Evolutionary conservation across 2,329 filamentous ascomycete species (phyloP).

Genomic region (Stachybotrys chartarum): DNA sequence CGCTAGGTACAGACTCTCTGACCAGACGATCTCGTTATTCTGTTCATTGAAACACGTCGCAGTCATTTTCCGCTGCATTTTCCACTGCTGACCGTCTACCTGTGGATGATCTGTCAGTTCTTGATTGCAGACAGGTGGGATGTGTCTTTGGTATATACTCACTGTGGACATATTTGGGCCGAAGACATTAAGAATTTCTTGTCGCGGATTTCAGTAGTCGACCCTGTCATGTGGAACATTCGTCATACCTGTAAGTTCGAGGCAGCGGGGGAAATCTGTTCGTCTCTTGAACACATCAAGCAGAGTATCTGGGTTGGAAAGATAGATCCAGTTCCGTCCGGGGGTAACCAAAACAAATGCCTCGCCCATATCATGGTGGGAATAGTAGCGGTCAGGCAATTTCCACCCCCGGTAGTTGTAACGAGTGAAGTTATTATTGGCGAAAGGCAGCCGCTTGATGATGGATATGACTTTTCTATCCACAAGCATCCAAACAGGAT

Average conservation of each 20-base stretch:
- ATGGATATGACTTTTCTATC: constrained; percentile 12
- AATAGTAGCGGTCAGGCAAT: constrained; percentile 11
- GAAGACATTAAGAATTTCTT: constrained; percentile 1
- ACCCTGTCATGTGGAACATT: not conserved
- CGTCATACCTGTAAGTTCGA: not conserved
- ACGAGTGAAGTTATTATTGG: constrained; percentile 18
- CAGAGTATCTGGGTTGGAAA: constrained; percentile 5
- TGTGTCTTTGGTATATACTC: not conserved
- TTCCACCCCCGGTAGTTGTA: constrained; percentile 24
- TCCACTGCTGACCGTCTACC: not conserved
- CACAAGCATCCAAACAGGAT: constrained; percentile 21
- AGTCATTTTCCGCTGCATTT: not conserved
- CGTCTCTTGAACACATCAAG: constrained; percentile 1
- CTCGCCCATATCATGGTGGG: constrained; percentile 18
- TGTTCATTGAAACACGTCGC: constrained; percentile 8
- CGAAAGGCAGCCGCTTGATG: not conserved
- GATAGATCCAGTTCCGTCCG: constrained; percentile 3
- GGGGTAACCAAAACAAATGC: constrained; percentile 7
- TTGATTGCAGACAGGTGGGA: no score
- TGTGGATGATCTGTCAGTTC: no score
- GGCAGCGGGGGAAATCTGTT: constrained; percentile 2
- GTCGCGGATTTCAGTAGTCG: no score
- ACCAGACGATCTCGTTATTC: constrained; percentile 12
- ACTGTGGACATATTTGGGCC: not conserved
- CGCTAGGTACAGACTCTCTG: constrained; percentile 9